Percentiles rank a stretch among this genome's conserved stretches.
These are phyloP conservation scores for Citrullus amarus DNA, from an alignment of 306 rosid genomes.

Conservation along the genomic window DNA sequence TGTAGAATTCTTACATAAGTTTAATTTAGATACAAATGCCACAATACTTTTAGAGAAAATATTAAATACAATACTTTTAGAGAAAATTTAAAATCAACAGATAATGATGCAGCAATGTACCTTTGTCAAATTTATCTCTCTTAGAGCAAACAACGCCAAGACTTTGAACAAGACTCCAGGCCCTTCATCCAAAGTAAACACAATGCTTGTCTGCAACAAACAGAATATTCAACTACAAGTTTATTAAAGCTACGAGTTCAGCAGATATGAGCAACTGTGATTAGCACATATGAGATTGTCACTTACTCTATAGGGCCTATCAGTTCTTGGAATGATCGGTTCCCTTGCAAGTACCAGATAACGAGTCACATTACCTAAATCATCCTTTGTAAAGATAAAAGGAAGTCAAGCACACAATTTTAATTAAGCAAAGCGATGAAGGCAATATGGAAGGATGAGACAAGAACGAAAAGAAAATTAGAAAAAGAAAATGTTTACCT, in stretches of 20 bases:
- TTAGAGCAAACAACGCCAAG: conserved; percentile 64
- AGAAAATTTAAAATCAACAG: background rate
- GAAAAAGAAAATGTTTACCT: conserved; percentile 27
- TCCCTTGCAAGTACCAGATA: conserved; percentile 81
- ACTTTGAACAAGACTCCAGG: conserved; percentile 84
- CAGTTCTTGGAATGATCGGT: conserved; percentile 61
- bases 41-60: background rate
- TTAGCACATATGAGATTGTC: background rate
- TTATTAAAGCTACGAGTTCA: background rate
- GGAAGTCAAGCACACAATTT: background rate
- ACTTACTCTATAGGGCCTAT: conserved; percentile 47
- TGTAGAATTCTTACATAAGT: background rate
- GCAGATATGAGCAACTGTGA: background rate
- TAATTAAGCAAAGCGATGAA: background rate
- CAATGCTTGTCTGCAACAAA: conserved; percentile 63
- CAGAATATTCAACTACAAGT: conserved; percentile 14
- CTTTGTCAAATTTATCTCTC: conserved; percentile 65
- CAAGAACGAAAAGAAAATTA: background rate
- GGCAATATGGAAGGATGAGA: background rate
- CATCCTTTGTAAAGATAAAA: conserved; percentile 36
- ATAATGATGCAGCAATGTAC: conserved; percentile 13
- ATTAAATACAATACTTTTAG: background rate
- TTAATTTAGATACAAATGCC: background rate
- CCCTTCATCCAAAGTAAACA: conserved; percentile 75
- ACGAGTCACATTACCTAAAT: conserved; percentile 56